Conservation (phyloP, 2,329 filamentous ascomycete species). For the Aureobasidium sp. region DNA sequence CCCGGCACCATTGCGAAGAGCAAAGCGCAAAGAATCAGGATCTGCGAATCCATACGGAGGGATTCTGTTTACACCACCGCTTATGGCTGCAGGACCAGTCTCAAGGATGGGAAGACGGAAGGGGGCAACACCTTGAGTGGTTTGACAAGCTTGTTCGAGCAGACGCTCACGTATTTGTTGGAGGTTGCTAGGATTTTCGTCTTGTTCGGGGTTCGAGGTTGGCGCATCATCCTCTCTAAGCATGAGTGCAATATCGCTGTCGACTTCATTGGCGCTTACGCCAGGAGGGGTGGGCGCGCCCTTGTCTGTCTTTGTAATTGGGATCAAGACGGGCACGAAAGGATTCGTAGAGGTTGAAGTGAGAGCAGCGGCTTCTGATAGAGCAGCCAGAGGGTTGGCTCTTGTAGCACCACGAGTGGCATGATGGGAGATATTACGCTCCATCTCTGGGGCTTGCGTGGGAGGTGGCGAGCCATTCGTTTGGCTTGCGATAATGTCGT, state of each 20-base stretch:
- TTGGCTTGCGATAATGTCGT: constrained; percentile 26
- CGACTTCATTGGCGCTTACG: constrained; percentile 47
- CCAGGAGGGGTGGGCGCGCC: constrained; percentile 51
- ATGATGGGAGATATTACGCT: constrained; percentile 65
- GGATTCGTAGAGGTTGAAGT: constrained; percentile 37
- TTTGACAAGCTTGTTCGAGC: constrained; percentile 38
- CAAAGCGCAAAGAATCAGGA: constrained; percentile 20
- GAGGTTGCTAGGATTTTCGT: constrained; percentile 4
- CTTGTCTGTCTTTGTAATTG: constrained; percentile 53
- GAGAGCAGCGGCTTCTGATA: constrained; percentile 53
- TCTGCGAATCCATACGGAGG: constrained; percentile 37
- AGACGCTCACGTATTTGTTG: constrained; percentile 32
- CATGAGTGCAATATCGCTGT: constrained; percentile 57
- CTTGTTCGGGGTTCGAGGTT: constrained; percentile 12
- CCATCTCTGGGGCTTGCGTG: constrained; percentile 57
- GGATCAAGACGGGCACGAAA: constrained; percentile 52
- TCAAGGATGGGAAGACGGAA: constrained; percentile 39
- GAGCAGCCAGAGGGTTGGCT: constrained; percentile 54
- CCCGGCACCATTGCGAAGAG: constrained; percentile 24
- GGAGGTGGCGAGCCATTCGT: constrained; percentile 30
- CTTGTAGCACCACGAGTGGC: constrained; percentile 53
- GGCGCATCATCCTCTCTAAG: constrained; percentile 29
- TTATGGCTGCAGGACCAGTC: constrained; percentile 37
- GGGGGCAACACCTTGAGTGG: constrained; percentile 32
- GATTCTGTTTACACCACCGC: constrained; percentile 36